Base-by-base conservation (phyloP, 1,284 basidiomycete genomes). In the Kwoniella shivajii region DNA sequence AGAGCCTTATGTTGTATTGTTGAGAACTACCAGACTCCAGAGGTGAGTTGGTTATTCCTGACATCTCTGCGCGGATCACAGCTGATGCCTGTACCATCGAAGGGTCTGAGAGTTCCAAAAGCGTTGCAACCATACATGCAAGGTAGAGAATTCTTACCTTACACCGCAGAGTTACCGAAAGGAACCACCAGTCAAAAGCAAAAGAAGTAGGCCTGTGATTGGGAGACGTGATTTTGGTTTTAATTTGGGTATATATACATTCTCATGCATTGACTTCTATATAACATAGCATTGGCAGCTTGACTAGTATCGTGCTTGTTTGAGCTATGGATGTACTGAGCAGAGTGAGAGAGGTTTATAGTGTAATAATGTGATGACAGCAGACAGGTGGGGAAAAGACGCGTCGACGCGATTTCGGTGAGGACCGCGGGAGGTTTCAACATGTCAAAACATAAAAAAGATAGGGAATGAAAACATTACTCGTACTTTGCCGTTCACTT, bases 21-120 rank as follows among this genome's bases (percentile, higher is more conserved):
- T n/a, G 95, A 99, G 80, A 99, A 99, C 79, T 94, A 94, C 77
- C 96, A 99, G 80, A 98, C 93, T 0, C 83, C 88, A 0, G 92
- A 97, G 56, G 92, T 93, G 71, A 64, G 85, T 80, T 24, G 18
- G 13, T 7, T 20, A 31, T 20, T 39, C 11, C 11, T 30, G 18
- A 14, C 16, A 5, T 33, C 5, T 5, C 16, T 43, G 41, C 9
- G 24, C 5, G 14, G 10, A 7, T 13, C n/a, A 9, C 4, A 43
- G 14, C 27, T 27, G 22, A 11, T 43, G 41, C 13, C 20, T 26
- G 3, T 0, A 31, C 22, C 13, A 22, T 29, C 26, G 18, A 69
- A 94, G 87, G 95, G 95, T 45, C 81, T 98, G 59, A 82, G 85
- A 58, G 88, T 99, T 72, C 95, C 95, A 6, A 88, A 93, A 72